Base-by-base conservation (phyloP, 208 protist genomes). In the Leishmania martiniquensis region DNA sequence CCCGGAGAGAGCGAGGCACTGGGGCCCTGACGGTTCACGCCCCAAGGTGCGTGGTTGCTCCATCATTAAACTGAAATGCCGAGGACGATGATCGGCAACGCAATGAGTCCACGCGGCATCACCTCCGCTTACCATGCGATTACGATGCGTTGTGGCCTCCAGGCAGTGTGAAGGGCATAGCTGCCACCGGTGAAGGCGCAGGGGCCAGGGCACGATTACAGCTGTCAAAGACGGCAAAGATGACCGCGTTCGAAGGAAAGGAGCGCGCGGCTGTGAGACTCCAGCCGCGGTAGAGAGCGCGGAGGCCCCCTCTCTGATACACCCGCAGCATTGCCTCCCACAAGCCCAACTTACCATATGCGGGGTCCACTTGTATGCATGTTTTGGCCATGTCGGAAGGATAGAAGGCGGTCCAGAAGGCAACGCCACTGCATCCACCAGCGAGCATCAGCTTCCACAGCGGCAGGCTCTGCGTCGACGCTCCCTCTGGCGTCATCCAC, bases 371-470 rank as follows among this genome's bases (percentile, higher is more conserved):
- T 82, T 98, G 94, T 37, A 97, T 88, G 10, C 94, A 85, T 3
- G 95, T 97, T 78, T 97, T 97, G 51, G 94, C 85, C 5, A 97
- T 89, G 72, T 98, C 95, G 13, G 92, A 92, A 0, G 95, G 93
- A 71, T 95, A 98, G 54, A 96, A 92, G 9, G 87, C 74, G 1
- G 92, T 91, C 95, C 95, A 97, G 75, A 93, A 97, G 2, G 89
- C 86, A 29, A 94, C 89, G 3, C 94, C 95, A 32, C 86, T 90
- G 66, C 76, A 87, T 7, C 91, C 93, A 4, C 95, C 95, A 12
- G 93, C 89, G 54, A 96, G 76, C 88, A 95, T 93, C 37, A 86
- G 73, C 75, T 91, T 81, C 59, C 72, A 86, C 29, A 90, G 17
- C 7, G 92, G 78, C 9, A 96, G 77, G 42, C 78, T 81, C 45